phyloP scores from a whole-genome alignment of 176 grass and related monocot genomes.

The Pharus latifolius region DNA sequence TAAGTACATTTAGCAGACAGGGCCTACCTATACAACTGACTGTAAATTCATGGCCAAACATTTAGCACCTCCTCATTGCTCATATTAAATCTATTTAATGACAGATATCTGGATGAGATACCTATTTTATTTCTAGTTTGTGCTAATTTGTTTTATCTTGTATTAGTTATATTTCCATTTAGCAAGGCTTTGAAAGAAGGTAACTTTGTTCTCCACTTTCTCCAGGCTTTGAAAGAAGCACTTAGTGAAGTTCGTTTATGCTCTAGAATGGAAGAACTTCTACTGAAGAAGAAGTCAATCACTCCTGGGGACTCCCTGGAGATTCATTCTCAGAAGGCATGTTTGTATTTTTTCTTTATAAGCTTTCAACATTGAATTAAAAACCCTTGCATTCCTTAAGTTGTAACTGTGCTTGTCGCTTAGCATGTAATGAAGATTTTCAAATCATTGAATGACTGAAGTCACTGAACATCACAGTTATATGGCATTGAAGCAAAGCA shows the following conservation, averaged over 20 bases:
- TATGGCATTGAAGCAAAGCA: background rate
- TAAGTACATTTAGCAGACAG: too few relatives aligned
- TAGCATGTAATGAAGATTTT: background rate
- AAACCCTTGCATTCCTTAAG: slow-evolving; percentile 2
- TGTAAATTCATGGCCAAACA: background rate
- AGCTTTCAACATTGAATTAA: background rate
- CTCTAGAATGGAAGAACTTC: slow-evolving; percentile 74
- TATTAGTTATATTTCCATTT: background rate
- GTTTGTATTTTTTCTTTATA: slow-evolving; percentile 9
- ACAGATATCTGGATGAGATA: too few relatives aligned
- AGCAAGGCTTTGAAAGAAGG: background rate
- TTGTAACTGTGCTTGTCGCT: background rate
- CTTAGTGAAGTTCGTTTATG: slow-evolving; percentile 67
- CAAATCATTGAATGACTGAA: too few relatives aligned
- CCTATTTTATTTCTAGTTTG: background rate
- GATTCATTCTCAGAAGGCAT: slow-evolving; percentile 88
- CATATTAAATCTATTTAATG: background rate
- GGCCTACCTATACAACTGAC: background rate
- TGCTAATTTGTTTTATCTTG: background rate
- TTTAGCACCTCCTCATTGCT: background rate
- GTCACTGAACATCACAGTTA: too few relatives aligned
- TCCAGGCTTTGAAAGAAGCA: slow-evolving; percentile 81
- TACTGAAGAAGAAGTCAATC: slow-evolving; percentile 82
- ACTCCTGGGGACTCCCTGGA: slow-evolving; percentile 66
- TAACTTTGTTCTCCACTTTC: background rate